Conservation (phyloP, 768 basidiomycete species). For the Naganishia randhawae region DNA sequence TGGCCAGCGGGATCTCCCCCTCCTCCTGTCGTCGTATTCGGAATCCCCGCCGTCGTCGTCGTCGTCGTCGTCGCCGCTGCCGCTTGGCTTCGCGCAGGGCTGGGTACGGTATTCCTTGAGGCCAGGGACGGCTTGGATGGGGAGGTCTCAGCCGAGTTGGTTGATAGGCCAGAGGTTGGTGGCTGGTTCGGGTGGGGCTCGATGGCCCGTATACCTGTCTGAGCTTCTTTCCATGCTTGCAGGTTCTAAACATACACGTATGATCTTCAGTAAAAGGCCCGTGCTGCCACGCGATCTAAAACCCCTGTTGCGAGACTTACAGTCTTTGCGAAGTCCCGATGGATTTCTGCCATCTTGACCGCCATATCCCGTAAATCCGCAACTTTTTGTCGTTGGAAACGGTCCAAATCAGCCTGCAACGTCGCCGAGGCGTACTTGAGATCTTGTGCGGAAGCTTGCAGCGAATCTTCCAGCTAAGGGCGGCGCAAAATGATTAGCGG, state of each 20-base stretch:
- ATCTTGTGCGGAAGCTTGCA: conserved; percentile 87
- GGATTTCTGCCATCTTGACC: conserved; percentile 80
- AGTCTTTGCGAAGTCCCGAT: conserved; percentile 96
- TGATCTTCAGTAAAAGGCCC: neutral
- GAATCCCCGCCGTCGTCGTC: neutral
- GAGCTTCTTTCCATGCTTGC: conserved; percentile 94
- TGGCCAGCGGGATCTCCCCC: too few species aligned
- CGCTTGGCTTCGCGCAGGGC: neutral
- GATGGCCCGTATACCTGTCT: conserved; percentile 83
- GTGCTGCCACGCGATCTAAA: too few species aligned
- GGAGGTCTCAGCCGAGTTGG: neutral
- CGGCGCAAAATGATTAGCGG: too few species aligned
- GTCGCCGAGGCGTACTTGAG: conserved; percentile 93
- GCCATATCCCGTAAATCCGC: conserved; percentile 92
- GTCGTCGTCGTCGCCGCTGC: neutral
- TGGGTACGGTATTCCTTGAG: neutral
- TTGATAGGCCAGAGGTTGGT: conserved; percentile 3
- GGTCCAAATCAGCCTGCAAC: conserved; percentile 93
- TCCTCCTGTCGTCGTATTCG: too few species aligned
- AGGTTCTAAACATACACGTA: conserved; percentile 64
- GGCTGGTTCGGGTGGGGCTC: conserved; percentile 78
- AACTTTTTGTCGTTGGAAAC: conserved; percentile 98
- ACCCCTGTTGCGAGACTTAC: conserved; percentile 53
- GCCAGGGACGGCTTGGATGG: neutral
- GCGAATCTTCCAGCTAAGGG: conserved; percentile 96